These are phyloP conservation scores for Aspergillus tamarii DNA, from an alignment of 2,329 filamentous ascomycete species.

Conservation along the genomic window DNA sequence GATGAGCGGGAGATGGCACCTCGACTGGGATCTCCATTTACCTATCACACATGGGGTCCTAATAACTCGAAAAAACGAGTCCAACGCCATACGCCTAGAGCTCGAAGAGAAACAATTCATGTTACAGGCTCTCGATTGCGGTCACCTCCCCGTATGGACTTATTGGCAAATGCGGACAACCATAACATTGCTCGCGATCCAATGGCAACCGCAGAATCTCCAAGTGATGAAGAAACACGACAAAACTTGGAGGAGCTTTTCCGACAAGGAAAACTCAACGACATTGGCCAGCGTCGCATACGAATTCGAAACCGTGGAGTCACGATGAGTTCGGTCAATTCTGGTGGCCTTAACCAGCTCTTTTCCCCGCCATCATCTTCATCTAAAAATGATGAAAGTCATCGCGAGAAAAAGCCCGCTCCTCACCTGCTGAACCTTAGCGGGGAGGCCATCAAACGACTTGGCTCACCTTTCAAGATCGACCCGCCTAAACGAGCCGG, in stretches of 20 bases:
- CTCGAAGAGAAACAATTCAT: slow-evolving; percentile 49
- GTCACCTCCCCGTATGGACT: slow-evolving; percentile 60
- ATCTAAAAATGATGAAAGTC: slow-evolving; percentile 29
- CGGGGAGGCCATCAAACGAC: slow-evolving; percentile 47
- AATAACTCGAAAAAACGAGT: slow-evolving; percentile 37
- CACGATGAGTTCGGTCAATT: slow-evolving; percentile 60
- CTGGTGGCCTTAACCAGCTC: slow-evolving; percentile 56
- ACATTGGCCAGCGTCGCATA: slow-evolving; percentile 59
- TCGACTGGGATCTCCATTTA: slow-evolving; percentile 53
- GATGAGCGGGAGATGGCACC: slow-evolving; percentile 35
- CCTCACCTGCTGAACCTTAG: slow-evolving; percentile 36
- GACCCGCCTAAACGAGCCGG: slow-evolving; percentile 41
- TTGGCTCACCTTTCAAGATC: slow-evolving; percentile 53
- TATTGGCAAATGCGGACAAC: slow-evolving; percentile 56
- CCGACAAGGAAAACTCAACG: slow-evolving; percentile 41
- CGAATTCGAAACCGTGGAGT: slow-evolving; percentile 65
- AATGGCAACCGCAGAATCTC: slow-evolving; percentile 41
- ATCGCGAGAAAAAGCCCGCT: slow-evolving; percentile 25
- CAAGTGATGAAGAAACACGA: slow-evolving; percentile 62
- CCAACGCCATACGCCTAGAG: slow-evolving; percentile 35
- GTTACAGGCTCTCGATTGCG: slow-evolving; percentile 46
- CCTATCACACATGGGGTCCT: slow-evolving; percentile 54
- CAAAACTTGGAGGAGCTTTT: slow-evolving; percentile 56
- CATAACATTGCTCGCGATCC: slow-evolving; percentile 35
- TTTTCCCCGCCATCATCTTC: slow-evolving; percentile 55